phyloP scores from a whole-genome alignment of 371 early-diverging fungal species.

The Spraguea lophii region DNA sequence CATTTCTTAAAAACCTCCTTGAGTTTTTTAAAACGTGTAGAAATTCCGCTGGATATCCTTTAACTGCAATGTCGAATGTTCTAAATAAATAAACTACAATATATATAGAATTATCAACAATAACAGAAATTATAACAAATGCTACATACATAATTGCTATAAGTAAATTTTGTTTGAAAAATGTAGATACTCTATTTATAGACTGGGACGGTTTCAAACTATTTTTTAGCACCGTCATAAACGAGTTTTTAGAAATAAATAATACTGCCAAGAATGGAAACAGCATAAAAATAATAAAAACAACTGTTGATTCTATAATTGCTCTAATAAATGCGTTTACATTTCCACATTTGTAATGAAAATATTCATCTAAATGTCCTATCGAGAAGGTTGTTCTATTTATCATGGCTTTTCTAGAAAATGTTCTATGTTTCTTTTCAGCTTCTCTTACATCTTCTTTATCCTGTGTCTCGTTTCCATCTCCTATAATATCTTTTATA shows the following conservation, averaged over 20 bases:
- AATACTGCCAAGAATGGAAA: slow-evolving; percentile 13
- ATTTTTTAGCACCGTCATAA: not conserved
- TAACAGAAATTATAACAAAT: slow-evolving; percentile 5
- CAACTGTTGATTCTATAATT: slow-evolving; percentile 20
- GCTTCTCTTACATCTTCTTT: not conserved
- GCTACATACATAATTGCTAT: slow-evolving; percentile 26
- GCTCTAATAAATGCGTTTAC: slow-evolving; percentile 3
- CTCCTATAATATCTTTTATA: slow-evolving; percentile 22
- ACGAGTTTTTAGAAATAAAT: not conserved
- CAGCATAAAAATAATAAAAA: slow-evolving; percentile 23
- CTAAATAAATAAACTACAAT: slow-evolving; percentile 15
- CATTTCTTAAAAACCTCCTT: slow-evolving; percentile 7
- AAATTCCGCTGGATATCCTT: slow-evolving; percentile 5
- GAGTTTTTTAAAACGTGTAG: slow-evolving; percentile 16
- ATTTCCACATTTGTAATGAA: slow-evolving; percentile 6
- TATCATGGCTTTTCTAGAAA: slow-evolving; percentile 10
- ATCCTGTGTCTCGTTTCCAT: slow-evolving; percentile 12
- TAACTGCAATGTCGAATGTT: slow-evolving; percentile 7
- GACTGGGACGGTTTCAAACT: not conserved
- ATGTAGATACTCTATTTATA: not conserved
- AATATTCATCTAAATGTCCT: slow-evolving; percentile 23
- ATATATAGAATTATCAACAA: slow-evolving; percentile 28
- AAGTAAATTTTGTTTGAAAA: slow-evolving; percentile 23
- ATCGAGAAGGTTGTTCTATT: slow-evolving; percentile 11
- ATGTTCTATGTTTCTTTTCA: not conserved